phyloP scores from a whole-genome alignment of 306 rosid genomes.

The Corylus avellana region DNA sequence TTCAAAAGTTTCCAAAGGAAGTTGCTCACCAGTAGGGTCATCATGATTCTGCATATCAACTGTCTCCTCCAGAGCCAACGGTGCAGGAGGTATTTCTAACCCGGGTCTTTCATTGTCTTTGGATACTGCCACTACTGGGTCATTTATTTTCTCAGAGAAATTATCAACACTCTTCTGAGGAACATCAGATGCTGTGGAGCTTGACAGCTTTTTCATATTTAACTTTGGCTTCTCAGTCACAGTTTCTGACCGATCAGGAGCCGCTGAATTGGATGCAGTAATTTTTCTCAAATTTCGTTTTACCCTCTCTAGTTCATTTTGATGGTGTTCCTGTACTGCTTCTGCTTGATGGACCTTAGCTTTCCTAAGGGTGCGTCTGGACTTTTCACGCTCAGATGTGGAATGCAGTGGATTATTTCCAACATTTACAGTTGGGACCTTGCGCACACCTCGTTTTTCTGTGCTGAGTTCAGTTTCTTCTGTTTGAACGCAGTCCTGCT shows the following conservation, averaged over 20 bases:
- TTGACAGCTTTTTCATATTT: conserved; percentile 27
- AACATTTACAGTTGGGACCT: conserved; percentile 35
- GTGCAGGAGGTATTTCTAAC: conserved; percentile 28
- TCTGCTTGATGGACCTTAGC: conserved; percentile 28
- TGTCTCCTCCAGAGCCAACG: conserved; percentile 11
- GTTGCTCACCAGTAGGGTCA: background rate
- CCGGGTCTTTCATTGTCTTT: conserved; percentile 21
- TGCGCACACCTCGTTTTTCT: conserved; percentile 39
- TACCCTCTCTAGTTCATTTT: conserved; percentile 42
- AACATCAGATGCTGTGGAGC: conserved; percentile 28
- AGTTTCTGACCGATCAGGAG: conserved; percentile 39
- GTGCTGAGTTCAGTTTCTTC: conserved; percentile 29
- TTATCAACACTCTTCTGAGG: conserved; percentile 28
- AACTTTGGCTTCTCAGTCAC: conserved; percentile 40
- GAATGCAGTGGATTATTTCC: conserved; percentile 14
- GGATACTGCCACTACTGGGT: conserved; percentile 14
- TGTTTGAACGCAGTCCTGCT: conserved; percentile 26
- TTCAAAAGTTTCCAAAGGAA: conserved; percentile 22
- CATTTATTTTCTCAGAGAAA: conserved; percentile 40
- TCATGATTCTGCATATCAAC: background rate
- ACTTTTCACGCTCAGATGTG: conserved; percentile 33
- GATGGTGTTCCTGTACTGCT: conserved; percentile 40
- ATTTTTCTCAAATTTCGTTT: conserved; percentile 32
- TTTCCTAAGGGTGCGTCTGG: conserved; percentile 36
- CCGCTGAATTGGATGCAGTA: conserved; percentile 21